phyloP scores from a whole-genome alignment of 2,329 filamentous ascomycete species.

The Chaetomiaceae sp. region DNA sequence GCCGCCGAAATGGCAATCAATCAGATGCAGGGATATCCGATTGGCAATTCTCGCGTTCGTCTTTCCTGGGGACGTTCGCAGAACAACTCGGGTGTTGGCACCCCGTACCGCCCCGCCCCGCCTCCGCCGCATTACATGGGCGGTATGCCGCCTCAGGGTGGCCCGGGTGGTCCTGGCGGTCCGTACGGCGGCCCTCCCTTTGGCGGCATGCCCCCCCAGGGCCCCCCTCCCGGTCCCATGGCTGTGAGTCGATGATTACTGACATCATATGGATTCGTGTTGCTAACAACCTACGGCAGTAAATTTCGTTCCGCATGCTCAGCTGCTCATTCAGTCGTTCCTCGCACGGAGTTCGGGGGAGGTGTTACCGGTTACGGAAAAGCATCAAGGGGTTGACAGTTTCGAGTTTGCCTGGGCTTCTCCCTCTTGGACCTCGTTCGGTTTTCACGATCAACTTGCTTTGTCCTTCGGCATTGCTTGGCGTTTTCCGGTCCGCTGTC shows the following conservation, averaged over 20 bases:
- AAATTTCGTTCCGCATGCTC: constrained; percentile 13
- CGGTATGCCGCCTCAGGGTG: constrained; percentile 38
- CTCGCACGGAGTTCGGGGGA: constrained; percentile 20
- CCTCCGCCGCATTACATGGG: constrained; percentile 53
- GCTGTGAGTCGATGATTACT: constrained; percentile 20
- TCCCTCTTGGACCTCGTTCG: constrained; percentile 9
- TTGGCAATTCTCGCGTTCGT: constrained; percentile 95
- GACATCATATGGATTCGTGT: not conserved
- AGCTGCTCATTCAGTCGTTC: constrained; percentile 14
- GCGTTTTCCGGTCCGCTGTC: constrained; percentile 20
- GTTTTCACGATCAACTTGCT: constrained; percentile 15
- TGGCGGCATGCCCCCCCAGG: constrained; percentile 41
- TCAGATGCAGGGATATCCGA: constrained; percentile 99
- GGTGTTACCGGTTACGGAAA: constrained; percentile 17
- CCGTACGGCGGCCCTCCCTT: constrained; percentile 46
- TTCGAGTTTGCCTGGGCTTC: constrained; percentile 12
- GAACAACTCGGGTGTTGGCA: constrained; percentile 98
- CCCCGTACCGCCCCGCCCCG: constrained; percentile 92
- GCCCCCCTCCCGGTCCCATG: constrained; percentile 32
- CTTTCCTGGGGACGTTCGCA: constrained; percentile 97
- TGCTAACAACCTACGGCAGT: constrained; percentile 12
- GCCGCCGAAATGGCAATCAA: constrained; percentile 99
- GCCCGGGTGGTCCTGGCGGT: constrained; percentile 43
- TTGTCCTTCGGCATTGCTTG: constrained; percentile 22
- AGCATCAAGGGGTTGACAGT: constrained; percentile 18